These are phyloP conservation scores for Talinum fruticosum DNA, from an alignment of 148 eudicot genomes.

Conservation along the genomic window DNA sequence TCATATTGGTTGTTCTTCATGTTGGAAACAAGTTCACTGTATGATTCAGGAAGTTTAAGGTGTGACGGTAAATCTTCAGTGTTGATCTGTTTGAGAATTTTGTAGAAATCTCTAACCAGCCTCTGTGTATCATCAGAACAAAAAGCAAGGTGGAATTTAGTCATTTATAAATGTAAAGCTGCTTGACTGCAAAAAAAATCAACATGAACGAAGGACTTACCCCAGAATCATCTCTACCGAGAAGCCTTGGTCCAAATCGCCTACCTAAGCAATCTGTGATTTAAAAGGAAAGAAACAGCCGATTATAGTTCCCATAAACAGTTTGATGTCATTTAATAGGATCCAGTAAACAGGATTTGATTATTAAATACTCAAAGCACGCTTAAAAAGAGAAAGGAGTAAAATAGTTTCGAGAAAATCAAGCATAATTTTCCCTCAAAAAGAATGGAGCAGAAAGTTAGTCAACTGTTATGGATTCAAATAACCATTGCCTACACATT, in stretches of 20 bases:
- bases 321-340: neutral
- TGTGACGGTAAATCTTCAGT: constrained; percentile 61
- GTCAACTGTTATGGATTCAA: neutral
- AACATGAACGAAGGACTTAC: constrained; percentile 36
- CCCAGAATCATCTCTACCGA: constrained; percentile 82
- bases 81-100: constrained; percentile 79
- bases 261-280: constrained; percentile 90
- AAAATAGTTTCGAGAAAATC: too few species aligned
- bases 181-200: neutral
- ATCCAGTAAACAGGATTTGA: neutral
- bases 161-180: neutral
- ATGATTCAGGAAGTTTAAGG: constrained; percentile 79
- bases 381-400: neutral
- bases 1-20: constrained; percentile 76
- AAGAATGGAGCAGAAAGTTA: neutral
- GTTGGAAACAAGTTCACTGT: constrained; percentile 75
- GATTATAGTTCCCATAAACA: constrained; percentile 1
- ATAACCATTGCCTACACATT: neutral
- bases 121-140: constrained; percentile 46
- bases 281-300: constrained; percentile 1
- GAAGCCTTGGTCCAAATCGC: constrained; percentile 86
- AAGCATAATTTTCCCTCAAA: neutral
- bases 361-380: neutral
- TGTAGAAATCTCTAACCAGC: constrained; percentile 80
- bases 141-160: constrained; percentile 2